Evolutionary conservation across 169 alveolate genomes (phyloP), one percentile per base, ranked within the genome.

Genomic region (Plasmodium berghei): DNA sequence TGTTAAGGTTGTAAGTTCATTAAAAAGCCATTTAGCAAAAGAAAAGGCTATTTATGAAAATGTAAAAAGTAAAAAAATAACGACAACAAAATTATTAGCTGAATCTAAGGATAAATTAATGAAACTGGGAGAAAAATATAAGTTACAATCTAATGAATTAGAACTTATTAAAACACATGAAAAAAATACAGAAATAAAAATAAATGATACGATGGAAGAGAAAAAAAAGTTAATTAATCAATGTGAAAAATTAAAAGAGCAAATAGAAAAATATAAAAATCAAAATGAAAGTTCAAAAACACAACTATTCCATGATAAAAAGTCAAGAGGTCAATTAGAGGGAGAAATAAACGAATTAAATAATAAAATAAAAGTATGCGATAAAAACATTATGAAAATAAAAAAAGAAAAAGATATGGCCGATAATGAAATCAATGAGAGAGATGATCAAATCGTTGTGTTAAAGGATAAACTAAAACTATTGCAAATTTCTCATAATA

Each of bases 381-480:
- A 97, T 75, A 95, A 96, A 74, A 95, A 95, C 85, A 93, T 96
- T 9, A 95, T 75, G 92, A 97, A 93, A 96, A 96, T 83, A 5
- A 83, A 83, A 61, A 83, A 67, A 71, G 90, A 83, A 56, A 83
- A 67, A 55, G 90, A 83, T 22, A 94, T 95, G 24, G 90, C 96
- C 59, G 96, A 97, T 20, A 95, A 97, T 10, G 96, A 97, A 87
- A 92, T 97, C 20, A 95, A 95, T 45, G 96, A 97, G 83, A 93
- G 97, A 91, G 94, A 94, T 73, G 95, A 97, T 77, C 97, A 96
- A 67, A 85, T 96, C 6, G 91, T 91, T 45, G 87, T 92, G 20
- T 92, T 97, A 24, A 95, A 95, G 92, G 98, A 97, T 88, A 97
- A 96, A 88, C 94, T 95, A 20, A 97, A 97, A 83, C 90, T 95